Evolutionary conservation across 2,329 filamentous ascomycete species (phyloP).

Genomic region (Colletotrichum chrysophilum): DNA sequence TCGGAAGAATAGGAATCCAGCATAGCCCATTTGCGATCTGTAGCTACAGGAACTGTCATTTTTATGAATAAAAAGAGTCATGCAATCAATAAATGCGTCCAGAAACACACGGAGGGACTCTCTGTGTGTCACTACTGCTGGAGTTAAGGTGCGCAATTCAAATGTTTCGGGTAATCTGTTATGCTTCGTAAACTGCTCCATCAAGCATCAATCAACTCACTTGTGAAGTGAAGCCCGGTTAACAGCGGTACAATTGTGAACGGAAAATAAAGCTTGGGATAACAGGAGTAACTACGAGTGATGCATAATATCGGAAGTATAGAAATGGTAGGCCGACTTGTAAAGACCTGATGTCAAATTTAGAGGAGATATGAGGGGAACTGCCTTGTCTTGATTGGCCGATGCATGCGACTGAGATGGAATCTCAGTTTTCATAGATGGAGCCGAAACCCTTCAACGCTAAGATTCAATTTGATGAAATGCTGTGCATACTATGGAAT

Average conservation of each 20-base stretch:
- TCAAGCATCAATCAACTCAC: background rate
- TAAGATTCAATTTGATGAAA: background rate
- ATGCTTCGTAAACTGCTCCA: background rate
- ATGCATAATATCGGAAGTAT: background rate
- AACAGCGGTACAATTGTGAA: background rate
- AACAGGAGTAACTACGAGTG: background rate
- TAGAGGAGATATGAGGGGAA: background rate
- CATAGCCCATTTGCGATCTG: background rate
- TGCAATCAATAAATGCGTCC: background rate
- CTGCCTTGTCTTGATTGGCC: background rate
- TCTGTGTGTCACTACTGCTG: background rate
- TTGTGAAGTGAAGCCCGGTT: background rate
- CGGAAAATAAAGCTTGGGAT: background rate
- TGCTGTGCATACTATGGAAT: background rate
- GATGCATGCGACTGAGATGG: background rate
- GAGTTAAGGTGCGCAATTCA: rapidly evolving
- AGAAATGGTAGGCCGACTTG: background rate
- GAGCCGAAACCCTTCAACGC: background rate
- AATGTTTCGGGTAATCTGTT: background rate
- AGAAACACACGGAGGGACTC: background rate
- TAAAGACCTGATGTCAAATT: background rate
- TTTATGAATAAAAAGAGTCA: background rate
- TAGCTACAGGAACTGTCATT: background rate
- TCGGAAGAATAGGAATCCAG: background rate
- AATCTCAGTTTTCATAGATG: background rate